Conservation (phyloP, 495 filamentous ascomycete species). For the Annulohypoxylon stygium region DNA sequence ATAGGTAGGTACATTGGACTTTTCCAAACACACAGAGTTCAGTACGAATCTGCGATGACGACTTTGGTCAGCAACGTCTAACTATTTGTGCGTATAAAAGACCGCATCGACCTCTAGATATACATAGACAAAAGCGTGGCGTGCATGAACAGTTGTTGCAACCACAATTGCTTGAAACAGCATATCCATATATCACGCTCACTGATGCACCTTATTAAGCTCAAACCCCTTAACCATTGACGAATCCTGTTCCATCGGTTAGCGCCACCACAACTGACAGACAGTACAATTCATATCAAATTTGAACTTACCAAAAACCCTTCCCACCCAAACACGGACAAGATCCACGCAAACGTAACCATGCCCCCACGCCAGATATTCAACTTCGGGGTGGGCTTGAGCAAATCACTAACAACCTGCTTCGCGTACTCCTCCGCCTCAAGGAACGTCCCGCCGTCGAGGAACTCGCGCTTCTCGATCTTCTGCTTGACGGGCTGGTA, state of each 20-base stretch:
- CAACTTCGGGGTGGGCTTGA: slow-evolving; percentile 45
- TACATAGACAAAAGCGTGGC: no score
- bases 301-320: slow-evolving; percentile 39
- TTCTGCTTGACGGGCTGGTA: slow-evolving; percentile 32
- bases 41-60: no score
- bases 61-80: no score
- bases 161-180: no score
- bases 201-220: background rate
- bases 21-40: no score
- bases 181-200: no score
- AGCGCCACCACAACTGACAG: background rate
- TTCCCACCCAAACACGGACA: slow-evolving; percentile 42
- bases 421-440: slow-evolving; percentile 50
- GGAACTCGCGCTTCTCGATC: slow-evolving; percentile 41
- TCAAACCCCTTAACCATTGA: background rate
- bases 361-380: slow-evolving; percentile 54
- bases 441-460: slow-evolving; percentile 35
- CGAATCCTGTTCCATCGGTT: background rate
- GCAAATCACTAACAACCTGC: slow-evolving; percentile 47
- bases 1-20: no score
- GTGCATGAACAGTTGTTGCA: no score
- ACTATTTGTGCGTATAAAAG: no score
- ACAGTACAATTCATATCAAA: background rate
- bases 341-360: slow-evolving; percentile 46
- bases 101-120: no score